Conservation (phyloP, 768 basidiomycete genomes). For the Suillus cothurnatus region DNA sequence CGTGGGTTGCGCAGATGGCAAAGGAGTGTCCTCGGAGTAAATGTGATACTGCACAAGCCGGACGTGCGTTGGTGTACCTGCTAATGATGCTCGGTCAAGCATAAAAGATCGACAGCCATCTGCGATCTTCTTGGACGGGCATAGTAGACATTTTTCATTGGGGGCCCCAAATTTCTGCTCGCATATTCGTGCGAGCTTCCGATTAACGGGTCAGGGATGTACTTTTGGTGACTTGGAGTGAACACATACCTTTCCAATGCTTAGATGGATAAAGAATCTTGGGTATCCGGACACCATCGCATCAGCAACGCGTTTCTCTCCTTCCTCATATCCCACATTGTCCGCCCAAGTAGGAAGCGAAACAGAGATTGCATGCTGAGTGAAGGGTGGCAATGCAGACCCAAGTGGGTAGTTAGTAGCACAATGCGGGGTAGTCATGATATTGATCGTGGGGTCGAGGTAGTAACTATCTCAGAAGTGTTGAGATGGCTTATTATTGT, state of each 20-base stretch:
- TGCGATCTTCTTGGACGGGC: conserved; percentile 72
- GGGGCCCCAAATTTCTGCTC: conserved; percentile 73
- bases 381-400: conserved; percentile 61
- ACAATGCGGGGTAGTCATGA: conserved; percentile 9
- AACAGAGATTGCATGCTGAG: conserved; percentile 92
- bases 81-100: conserved; percentile 45
- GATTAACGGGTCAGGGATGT: neutral
- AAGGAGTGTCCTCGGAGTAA: conserved; percentile 53
- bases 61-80: conserved; percentile 47
- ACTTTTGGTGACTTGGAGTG: neutral
- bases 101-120: conserved; percentile 78
- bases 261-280: conserved; percentile 89
- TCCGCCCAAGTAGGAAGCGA: conserved; percentile 92
- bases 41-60: conserved; percentile 73
- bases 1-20: conserved; percentile 2
- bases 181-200: conserved; percentile 77
- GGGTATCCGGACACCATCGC: conserved; percentile 91
- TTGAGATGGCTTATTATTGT: neutral
- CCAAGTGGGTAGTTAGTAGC: conserved; percentile 39
- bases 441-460: neutral
- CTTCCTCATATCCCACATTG: conserved; percentile 90
- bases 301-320: conserved; percentile 75
- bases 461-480: neutral
- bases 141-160: conserved; percentile 78
- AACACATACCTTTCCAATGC: conserved; percentile 73